These are phyloP conservation scores for Albatrellus sp. DNA, from an alignment of 1,284 basidiomycete genomes.

Conservation along the genomic window DNA sequence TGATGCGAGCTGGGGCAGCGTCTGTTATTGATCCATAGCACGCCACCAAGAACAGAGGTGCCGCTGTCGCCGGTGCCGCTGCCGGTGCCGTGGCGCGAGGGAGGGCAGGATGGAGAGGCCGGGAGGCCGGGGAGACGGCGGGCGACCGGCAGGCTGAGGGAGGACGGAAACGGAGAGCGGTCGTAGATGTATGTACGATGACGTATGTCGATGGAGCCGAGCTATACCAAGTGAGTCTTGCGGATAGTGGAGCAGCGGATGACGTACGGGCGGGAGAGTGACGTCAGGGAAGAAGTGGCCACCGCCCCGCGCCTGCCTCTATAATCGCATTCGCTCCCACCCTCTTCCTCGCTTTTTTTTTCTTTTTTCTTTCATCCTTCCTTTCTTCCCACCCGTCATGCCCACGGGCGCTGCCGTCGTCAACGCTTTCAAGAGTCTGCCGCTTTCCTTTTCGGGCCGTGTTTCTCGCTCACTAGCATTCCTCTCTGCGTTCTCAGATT, in stretches of 20 bases:
- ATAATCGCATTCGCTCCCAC: too few relatives aligned
- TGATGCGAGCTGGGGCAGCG: constrained; percentile 24
- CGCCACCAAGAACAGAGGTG: constrained; percentile 41
- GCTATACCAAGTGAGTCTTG: constrained; percentile 20
- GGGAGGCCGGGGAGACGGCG: constrained; percentile 14
- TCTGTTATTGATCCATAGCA: constrained; percentile 46
- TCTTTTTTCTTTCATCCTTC: constrained; percentile 1
- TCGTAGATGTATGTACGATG: background rate
- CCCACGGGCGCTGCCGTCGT: constrained; percentile 39
- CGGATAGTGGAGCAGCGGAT: too few relatives aligned
- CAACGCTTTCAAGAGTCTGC: constrained; percentile 61
- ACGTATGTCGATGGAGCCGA: constrained; percentile 13
- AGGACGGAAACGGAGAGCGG: background rate
- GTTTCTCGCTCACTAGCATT: constrained; percentile 11
- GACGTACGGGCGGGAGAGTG: constrained; percentile 1
- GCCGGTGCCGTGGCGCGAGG: constrained; percentile 9
- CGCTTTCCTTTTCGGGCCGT: constrained; percentile 3
- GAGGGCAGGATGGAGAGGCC: constrained; percentile 11
- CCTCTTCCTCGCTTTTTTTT: too few relatives aligned
- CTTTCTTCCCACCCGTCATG: constrained; percentile 15
- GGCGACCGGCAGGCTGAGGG: constrained; percentile 21
- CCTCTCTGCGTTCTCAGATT: constrained; percentile 38
- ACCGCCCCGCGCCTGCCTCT: background rate
- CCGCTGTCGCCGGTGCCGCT: constrained; percentile 10
- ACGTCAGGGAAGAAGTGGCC: background rate